Base-by-base conservation (phyloP, 768 basidiomycete genomes). In the Terana coerulea region DNA sequence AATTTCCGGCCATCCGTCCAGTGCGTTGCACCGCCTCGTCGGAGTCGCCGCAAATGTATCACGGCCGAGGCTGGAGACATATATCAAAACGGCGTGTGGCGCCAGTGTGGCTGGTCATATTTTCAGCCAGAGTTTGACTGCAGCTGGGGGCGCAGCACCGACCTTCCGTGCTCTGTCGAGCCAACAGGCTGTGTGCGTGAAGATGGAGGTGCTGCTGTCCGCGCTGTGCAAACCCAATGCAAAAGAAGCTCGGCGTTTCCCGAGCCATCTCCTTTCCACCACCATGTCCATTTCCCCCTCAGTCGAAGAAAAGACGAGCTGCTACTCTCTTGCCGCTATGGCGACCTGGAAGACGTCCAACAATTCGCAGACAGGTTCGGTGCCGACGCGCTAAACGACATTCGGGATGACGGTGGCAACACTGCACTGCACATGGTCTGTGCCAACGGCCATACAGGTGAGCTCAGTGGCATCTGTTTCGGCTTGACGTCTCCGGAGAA, bases 381-480 rank as follows among this genome's bases (percentile, higher is more conserved):
- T 9, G 51, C 69, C 1, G 69, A 69, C 5, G 51, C 76, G 0
- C 69, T 91, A 11, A 67, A 68, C 33, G 62, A 66, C 31, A 68
- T 82, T 11, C 78, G 74, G 35, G 94, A 95, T 69, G 84, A 84
- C 36, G 80, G 88, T 62, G 85, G 80, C 33, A 97, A 93, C 72
- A 83, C 79, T 2, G 70, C 84, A 34, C 70, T 97, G 33, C 94
- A 97, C 66, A 95, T 95, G 93, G 75, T 79, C 12, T 83, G 81
- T 51, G 94, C 79, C 1, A 98, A 98, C 68, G 94, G 94, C 0
- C 94, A 97, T 74, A 59, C 73, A 70, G 91, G 94, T 95, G 61
- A 72, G 75, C 12, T 31, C 22, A 44, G 44, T 54, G 31, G 52
- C 48, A 43, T 28, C 42, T 39, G 41, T 34, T 48, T 15, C 54